Evolutionary conservation across 495 filamentous ascomycete genomes (phyloP), one percentile per base, ranked within the genome.

Genomic region (Aspergillus diversus): DNA sequence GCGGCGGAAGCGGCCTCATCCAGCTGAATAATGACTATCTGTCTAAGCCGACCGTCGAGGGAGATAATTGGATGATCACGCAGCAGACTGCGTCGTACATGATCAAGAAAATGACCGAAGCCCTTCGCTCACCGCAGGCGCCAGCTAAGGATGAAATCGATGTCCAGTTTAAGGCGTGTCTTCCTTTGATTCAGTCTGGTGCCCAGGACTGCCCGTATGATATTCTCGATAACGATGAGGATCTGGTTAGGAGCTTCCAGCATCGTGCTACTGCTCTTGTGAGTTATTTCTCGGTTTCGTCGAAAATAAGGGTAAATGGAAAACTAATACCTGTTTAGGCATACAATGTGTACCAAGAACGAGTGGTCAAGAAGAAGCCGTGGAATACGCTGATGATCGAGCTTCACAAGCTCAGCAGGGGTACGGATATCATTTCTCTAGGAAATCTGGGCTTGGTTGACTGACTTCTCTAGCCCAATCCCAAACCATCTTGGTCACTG

Each of bases 31-130:
- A 74, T 43, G 78, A 83, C 33, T 82, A 82, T 57, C 66, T 81
- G 4, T 79, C 77, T 9, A 82, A 83, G 66, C 77, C 77, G 1
- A 84, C 80, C 1, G 80, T 83, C 16, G 80, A 84, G 62, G 81
- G 81, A 17, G 81, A 84, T 63, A 83, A 84, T 48, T 83, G 80
- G 79, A 82, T 84, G 80, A 81, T 84, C 35, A 80, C 77, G 4
- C 78, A 82, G 59, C 81, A 83, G 67, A 75, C 78, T 7, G 76
- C 80, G 4, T 73, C 73, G 7, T 81, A 80, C 61, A 56, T 84
- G 35, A 81, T 83, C 48, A 82, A 83, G 63, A 77, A 77, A 34
- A 82, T 83, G 78, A 64, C 71, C 33, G 51, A 64, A 34, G 77
- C 75, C 0, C 73, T 74, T 8, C 35, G 66, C 69, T 6, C 61